phyloP scores from a whole-genome alignment of 257 asterid species.

The Verbascum thapsus region DNA sequence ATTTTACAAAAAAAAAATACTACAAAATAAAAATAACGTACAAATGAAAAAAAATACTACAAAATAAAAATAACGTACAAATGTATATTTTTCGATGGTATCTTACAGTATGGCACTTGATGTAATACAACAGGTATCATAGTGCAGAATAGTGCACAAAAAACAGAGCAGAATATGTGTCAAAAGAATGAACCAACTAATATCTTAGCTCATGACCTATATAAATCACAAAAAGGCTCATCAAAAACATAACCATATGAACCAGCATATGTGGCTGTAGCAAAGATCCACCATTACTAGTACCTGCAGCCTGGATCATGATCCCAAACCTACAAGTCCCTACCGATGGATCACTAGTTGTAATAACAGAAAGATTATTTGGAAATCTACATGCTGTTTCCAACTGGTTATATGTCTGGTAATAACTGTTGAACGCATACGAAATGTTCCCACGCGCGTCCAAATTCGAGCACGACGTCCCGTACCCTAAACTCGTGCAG shows the following conservation, averaged over 20 bases:
- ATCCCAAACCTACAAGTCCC: constrained; percentile 62
- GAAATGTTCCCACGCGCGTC: constrained; percentile 55
- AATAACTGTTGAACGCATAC: constrained; percentile 70
- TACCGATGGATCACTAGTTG: constrained; percentile 55
- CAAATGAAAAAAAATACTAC: no score
- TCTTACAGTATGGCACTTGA: no score
- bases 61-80: no score
- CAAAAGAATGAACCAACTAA: constrained; percentile 35
- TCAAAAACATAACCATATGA: constrained; percentile 37
- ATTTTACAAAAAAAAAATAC: no score
- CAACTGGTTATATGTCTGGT: constrained; percentile 58
- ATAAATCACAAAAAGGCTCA: constrained; percentile 31
- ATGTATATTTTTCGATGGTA: no score
- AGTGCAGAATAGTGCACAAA: constrained; percentile 5
- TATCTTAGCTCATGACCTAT: constrained; percentile 15
- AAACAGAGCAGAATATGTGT: constrained; percentile 7
- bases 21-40: no score
- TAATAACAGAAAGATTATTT: constrained; percentile 54
- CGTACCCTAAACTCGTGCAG: constrained; percentile 69
- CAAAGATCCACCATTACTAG: constrained; percentile 31
- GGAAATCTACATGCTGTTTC: constrained; percentile 67
- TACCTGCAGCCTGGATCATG: constrained; percentile 47
- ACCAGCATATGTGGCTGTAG: constrained; percentile 33
- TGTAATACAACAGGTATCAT: no score
- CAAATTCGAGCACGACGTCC: constrained; percentile 56